Conservation (phyloP, 345 rosid genomes). For the Citrus trifoliata region DNA sequence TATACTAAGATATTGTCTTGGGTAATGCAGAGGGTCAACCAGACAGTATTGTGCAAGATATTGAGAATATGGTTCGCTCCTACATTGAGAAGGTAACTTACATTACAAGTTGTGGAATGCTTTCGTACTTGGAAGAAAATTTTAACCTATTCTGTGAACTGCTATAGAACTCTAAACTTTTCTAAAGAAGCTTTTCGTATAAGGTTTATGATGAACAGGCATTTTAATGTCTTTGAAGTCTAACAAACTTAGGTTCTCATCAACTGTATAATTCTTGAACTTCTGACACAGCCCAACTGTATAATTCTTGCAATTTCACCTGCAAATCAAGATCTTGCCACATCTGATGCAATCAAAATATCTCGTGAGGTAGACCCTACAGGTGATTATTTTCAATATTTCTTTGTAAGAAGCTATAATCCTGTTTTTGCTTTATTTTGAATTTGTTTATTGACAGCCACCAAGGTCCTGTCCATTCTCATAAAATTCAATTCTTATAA, state of each 20-base stretch:
- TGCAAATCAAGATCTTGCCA: constrained; percentile 99
- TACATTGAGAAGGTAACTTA: constrained; percentile 88
- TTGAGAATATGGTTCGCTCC: constrained; percentile 97
- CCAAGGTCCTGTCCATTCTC: background rate
- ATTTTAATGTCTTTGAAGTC: background rate
- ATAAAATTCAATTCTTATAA: background rate
- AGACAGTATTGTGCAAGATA: constrained; percentile 87
- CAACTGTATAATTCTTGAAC: constrained; percentile 74
- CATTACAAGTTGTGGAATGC: background rate
- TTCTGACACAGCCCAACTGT: constrained; percentile 79
- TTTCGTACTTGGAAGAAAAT: background rate
- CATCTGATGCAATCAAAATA: constrained; percentile 97
- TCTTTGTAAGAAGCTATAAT: background rate
- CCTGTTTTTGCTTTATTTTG: background rate
- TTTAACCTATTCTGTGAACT: background rate
- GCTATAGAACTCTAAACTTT: background rate
- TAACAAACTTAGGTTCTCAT: constrained; percentile 7
- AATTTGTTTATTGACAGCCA: background rate
- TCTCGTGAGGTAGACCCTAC: constrained; percentile 98
- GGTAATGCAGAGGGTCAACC: constrained; percentile 88
- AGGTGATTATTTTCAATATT: constrained; percentile 39
- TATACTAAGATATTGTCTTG: constrained; percentile 11
- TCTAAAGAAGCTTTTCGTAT: background rate
- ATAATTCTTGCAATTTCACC: constrained; percentile 98
- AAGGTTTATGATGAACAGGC: background rate